These are phyloP conservation scores for Penicillium odoratum DNA, from an alignment of 495 filamentous ascomycete genomes.

Conservation along the genomic window DNA sequence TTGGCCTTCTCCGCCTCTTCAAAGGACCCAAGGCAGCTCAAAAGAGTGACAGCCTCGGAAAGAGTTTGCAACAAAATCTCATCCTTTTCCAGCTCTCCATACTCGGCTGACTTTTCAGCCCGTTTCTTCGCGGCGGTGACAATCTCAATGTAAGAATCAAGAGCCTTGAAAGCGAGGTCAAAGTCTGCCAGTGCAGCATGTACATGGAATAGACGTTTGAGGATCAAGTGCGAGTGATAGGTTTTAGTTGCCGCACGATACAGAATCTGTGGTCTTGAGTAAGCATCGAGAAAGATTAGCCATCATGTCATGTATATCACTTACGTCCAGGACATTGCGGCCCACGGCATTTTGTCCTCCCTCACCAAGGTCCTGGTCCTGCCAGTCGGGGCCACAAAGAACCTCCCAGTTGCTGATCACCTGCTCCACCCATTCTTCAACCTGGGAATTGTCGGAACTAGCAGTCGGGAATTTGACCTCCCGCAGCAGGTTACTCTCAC, in stretches of 20 bases:
- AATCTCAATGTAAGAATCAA: conserved; percentile 87
- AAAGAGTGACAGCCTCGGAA: conserved; percentile 70
- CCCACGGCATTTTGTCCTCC: conserved; percentile 73
- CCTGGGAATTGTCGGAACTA: conserved; percentile 65
- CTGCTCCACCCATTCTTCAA: conserved; percentile 78
- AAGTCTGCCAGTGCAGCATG: conserved; percentile 86
- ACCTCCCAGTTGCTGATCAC: conserved; percentile 84
- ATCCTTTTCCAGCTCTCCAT: conserved; percentile 75
- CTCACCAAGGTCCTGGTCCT: conserved; percentile 71
- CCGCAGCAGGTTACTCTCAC: conserved; percentile 68
- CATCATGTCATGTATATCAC: conserved; percentile 24
- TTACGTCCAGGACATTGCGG: conserved; percentile 68
- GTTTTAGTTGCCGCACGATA: conserved; percentile 89
- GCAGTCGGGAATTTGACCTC: conserved; percentile 84
- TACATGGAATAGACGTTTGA: conserved; percentile 85
- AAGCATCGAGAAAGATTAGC: conserved; percentile 1
- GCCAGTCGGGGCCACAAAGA: conserved; percentile 72
- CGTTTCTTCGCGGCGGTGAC: conserved; percentile 77
- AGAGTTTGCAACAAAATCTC: conserved; percentile 71
- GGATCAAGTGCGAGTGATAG: conserved; percentile 85
- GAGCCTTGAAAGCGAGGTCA: conserved; percentile 78
- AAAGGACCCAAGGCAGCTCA: conserved; percentile 76
- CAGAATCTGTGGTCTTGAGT: conserved; percentile 54
- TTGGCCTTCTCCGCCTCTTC: conserved; percentile 76
- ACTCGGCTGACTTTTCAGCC: conserved; percentile 74